These are phyloP conservation scores for Bifiguratus adelaidae DNA, from an alignment of 192 early-diverging fungal genomes.

Conservation along the genomic window DNA sequence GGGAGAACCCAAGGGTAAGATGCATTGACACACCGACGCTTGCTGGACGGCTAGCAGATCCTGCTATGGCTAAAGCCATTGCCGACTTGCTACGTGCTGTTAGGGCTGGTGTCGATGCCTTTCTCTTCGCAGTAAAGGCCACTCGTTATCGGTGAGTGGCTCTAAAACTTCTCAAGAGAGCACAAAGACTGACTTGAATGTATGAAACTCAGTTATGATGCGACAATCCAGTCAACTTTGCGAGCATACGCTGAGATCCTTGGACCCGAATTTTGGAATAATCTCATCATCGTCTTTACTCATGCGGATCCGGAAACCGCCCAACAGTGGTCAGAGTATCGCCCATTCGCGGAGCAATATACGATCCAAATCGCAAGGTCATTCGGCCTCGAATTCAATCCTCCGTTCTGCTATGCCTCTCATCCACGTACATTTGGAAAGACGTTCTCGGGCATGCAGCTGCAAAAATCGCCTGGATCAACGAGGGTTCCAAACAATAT, in stretches of 20 bases:
- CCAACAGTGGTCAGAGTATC: background rate
- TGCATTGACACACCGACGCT: conserved; percentile 30
- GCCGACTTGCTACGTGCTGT: conserved; percentile 16
- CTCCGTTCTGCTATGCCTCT: conserved; percentile 6
- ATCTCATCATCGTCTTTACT: conserved; percentile 6
- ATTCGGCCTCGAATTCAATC: background rate
- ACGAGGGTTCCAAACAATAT: too few species aligned
- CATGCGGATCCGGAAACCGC: conserved; percentile 7
- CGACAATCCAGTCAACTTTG: conserved; percentile 5
- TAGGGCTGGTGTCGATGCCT: conserved; percentile 24
- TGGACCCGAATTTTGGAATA: conserved; percentile 4
- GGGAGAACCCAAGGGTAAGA: conserved; percentile 20
- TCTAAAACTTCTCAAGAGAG: background rate
- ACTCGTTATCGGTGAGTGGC: conserved; percentile 22
- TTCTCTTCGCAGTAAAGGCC: conserved; percentile 22
- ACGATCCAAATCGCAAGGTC: background rate
- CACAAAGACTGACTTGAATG: background rate
- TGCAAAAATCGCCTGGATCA: too few species aligned
- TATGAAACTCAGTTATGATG: conserved; percentile 3
- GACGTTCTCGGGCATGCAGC: too few species aligned
- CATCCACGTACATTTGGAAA: background rate
- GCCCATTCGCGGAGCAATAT: background rate
- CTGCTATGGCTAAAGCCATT: conserved; percentile 13
- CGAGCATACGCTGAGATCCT: conserved; percentile 4
- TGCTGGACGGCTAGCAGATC: conserved; percentile 23